Conservation (phyloP, 2,329 filamentous ascomycete genomes). For the Trichocomaceae sp. region DNA sequence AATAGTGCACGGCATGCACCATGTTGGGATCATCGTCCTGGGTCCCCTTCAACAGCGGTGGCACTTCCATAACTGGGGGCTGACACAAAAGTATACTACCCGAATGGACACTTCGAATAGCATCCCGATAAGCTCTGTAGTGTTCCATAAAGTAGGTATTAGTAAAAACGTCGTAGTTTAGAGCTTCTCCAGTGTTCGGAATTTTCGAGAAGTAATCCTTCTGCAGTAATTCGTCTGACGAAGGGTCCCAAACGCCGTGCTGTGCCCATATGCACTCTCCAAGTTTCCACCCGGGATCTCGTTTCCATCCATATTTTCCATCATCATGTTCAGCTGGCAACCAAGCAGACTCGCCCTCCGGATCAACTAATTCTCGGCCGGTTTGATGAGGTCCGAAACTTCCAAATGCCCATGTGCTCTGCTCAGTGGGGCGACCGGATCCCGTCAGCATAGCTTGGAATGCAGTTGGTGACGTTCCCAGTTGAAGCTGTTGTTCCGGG, state of each 20-base stretch:
- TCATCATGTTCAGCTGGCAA: slow-evolving; percentile 77
- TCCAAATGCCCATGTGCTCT: slow-evolving; percentile 90
- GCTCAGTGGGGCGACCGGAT: slow-evolving; percentile 82
- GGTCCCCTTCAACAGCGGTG: slow-evolving; percentile 79
- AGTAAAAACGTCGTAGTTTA: slow-evolving; percentile 81
- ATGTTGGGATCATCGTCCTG: slow-evolving; percentile 81
- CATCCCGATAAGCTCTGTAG: slow-evolving; percentile 68
- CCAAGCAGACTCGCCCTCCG: slow-evolving; percentile 80
- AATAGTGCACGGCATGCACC: slow-evolving; percentile 92
- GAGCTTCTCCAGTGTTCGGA: slow-evolving; percentile 62
- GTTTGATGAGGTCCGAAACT: slow-evolving; percentile 87
- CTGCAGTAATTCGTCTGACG: slow-evolving; percentile 65
- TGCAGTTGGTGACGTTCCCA: slow-evolving; percentile 85
- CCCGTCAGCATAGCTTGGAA: slow-evolving; percentile 91
- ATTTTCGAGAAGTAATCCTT: slow-evolving; percentile 85
- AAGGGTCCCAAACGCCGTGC: slow-evolving; percentile 88
- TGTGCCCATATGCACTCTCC: slow-evolving; percentile 97
- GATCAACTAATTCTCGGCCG: slow-evolving; percentile 75
- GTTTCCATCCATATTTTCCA: slow-evolving; percentile 79
- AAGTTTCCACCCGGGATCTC: slow-evolving; percentile 80
- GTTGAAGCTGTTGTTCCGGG: slow-evolving; percentile 79
- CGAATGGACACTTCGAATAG: slow-evolving; percentile 68
- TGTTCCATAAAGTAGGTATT: slow-evolving; percentile 87
- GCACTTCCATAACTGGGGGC: slow-evolving; percentile 84
- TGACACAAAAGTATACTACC: slow-evolving; percentile 85